These are phyloP conservation scores for Boletus sp. DNA, from an alignment of 1,284 basidiomycete genomes.

Conservation along the genomic window DNA sequence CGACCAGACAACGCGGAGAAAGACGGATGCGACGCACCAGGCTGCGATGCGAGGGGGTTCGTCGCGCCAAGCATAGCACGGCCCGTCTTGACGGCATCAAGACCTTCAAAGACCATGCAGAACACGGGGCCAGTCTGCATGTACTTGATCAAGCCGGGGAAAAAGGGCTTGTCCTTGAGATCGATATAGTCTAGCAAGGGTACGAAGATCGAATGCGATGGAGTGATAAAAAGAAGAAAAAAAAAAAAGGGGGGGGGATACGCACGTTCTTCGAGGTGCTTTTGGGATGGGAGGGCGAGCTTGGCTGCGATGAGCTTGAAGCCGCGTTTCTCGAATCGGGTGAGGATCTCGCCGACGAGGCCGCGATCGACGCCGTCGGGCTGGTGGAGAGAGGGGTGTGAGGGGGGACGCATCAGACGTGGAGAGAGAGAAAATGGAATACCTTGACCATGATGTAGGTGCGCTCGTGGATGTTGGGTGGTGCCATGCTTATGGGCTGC, in stretches of 20 bases:
- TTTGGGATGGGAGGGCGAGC: slow-evolving; percentile 69
- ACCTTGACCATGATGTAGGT: slow-evolving; percentile 93
- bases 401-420: neutral
- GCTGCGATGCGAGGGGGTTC: slow-evolving; percentile 88
- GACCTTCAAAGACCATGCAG: slow-evolving; percentile 95
- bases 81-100: slow-evolving; percentile 95
- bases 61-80: slow-evolving; percentile 95
- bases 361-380: slow-evolving; percentile 96
- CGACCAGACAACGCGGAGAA: slow-evolving; percentile 7
- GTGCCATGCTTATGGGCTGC: slow-evolving; percentile 35
- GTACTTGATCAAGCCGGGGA: slow-evolving; percentile 90
- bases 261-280: slow-evolving; percentile 84
- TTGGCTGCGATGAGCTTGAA: slow-evolving; percentile 93
- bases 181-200: slow-evolving; percentile 80
- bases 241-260: too few species aligned
- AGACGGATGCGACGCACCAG: slow-evolving; percentile 48
- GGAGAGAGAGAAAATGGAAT: neutral
- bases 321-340: slow-evolving; percentile 92
- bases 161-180: slow-evolving; percentile 88
- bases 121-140: slow-evolving; percentile 96
- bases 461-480: slow-evolving; percentile 47
- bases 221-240: neutral
- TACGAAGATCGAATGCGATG: slow-evolving; percentile 10
- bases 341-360: slow-evolving; percentile 91
- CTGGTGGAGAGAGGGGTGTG: slow-evolving; percentile 38